Base-by-base conservation (phyloP, 768 basidiomycete genomes). In the Hortiboletus campestris region DNA sequence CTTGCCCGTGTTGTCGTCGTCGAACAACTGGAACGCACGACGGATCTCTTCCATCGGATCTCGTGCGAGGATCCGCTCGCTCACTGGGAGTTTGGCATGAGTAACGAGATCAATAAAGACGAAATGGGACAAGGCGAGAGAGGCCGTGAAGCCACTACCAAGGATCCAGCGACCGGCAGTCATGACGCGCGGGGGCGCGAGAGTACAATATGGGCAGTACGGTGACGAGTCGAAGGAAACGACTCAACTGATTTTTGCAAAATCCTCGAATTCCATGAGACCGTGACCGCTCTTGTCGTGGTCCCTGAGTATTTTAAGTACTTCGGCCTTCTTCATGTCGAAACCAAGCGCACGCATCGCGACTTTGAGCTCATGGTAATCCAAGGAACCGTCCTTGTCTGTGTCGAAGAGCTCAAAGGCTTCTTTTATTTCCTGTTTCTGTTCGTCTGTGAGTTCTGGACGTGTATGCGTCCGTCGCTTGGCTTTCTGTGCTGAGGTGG, bases 331-430 rank as follows among this genome's bases (percentile, higher is more conserved):
- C 80, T 98, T 98, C 76, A 97, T 71, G 71, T 98, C 97, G 70
- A 98, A 98, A 2, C 97, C 97, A 55, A 99, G 76, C 2, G 97
- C 97, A 43, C 97, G 83, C 92, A 99, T 95, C 49, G 96, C 94
- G 66, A 99, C 97, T 74, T 98, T 99, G 65, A 98, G 82, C 70
- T 99, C 97, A 75, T 99, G 97, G 74, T 98, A 98, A 75, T 98
- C 97, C 53, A 98, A 79, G 49, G 82, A 85, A 34, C 92, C 92
- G 67, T 99, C 97, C 78, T 98, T 97, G 81, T 99, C 97, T 43
- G 94, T 91, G 75, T 99, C 97, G 69, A 99, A 99, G 51, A 99
- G 86, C 73, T 98, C 96, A 67, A 99, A 99, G 0, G 97, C 97
- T 67, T 99, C 97, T 72, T 94, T 94, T 52, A 98, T 95, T 74